Conservation (phyloP, 2,329 filamentous ascomycete species). For the Juglanconis oblonga region DNA sequence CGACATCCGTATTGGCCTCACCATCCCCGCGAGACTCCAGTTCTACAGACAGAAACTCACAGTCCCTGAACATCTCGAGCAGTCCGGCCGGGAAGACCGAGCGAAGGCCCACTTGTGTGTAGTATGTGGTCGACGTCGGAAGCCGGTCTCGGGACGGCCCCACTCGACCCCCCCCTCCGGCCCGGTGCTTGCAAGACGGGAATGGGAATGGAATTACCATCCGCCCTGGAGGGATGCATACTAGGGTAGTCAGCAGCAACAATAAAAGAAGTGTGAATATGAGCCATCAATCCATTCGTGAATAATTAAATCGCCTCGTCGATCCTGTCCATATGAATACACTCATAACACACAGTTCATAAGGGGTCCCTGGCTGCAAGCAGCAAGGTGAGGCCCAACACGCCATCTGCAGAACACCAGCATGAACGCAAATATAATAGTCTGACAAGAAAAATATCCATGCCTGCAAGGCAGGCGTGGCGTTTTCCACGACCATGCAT, state of each 20-base stretch:
- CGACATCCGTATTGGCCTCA: no score
- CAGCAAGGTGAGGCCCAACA: background rate
- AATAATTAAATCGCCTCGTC: constrained; percentile 4
- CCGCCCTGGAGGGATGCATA: no score
- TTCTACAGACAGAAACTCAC: no score
- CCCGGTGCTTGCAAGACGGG: background rate
- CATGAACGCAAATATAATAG: constrained; percentile 1
- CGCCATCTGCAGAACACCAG: background rate
- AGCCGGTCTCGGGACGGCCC: background rate
- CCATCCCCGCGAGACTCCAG: no score
- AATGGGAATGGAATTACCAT: no score
- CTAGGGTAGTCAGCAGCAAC: background rate
- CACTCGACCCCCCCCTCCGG: background rate
- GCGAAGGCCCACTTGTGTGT: background rate
- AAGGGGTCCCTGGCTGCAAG: background rate
- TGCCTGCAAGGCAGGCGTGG: background rate
- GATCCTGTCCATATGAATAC: constrained; percentile 9
- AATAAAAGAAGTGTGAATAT: background rate
- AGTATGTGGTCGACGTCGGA: background rate
- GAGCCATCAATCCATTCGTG: background rate
- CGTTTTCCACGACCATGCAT: background rate
- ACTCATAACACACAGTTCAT: background rate
- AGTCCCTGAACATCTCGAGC: no score
- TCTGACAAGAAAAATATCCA: background rate
- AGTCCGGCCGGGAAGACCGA: no score